These are phyloP conservation scores for Solanum ahanhuiri DNA, from an alignment of 257 asterid genomes.

Conservation along the genomic window DNA sequence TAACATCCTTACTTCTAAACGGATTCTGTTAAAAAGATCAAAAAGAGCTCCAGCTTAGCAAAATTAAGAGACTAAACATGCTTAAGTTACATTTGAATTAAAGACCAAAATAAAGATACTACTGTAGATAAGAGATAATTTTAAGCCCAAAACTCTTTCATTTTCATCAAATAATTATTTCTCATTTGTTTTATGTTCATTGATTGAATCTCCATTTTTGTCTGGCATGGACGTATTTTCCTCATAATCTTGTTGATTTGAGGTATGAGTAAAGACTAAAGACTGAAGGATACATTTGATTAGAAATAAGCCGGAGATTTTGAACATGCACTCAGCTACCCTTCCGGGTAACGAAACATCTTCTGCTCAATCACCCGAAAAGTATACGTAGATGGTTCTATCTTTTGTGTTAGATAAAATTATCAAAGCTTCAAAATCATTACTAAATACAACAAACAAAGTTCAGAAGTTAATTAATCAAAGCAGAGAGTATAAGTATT, in stretches of 20 bases:
- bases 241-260: not conserved
- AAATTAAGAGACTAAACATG: not conserved
- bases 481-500: not conserved
- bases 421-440: not conserved
- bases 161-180: not conserved
- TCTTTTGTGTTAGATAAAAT: not conserved
- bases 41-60: not conserved
- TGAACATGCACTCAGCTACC: not conserved
- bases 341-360: not conserved
- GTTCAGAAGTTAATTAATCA: not conserved
- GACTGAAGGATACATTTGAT: not conserved
- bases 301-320: not conserved
- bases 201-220: not conserved
- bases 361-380: not conserved
- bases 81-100: not conserved
- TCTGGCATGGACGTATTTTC: not conserved
- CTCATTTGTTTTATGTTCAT: not conserved
- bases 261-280: not conserved
- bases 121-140: too few relatives aligned
- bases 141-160: not conserved
- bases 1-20: not conserved
- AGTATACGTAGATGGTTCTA: not conserved
- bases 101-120: too few relatives aligned
- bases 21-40: not conserved
- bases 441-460: not conserved